Evolutionary conservation across 345 rosid species (phyloP), one percentile per base, ranked within the genome.

Genomic region (Moricandia arvensis): DNA sequence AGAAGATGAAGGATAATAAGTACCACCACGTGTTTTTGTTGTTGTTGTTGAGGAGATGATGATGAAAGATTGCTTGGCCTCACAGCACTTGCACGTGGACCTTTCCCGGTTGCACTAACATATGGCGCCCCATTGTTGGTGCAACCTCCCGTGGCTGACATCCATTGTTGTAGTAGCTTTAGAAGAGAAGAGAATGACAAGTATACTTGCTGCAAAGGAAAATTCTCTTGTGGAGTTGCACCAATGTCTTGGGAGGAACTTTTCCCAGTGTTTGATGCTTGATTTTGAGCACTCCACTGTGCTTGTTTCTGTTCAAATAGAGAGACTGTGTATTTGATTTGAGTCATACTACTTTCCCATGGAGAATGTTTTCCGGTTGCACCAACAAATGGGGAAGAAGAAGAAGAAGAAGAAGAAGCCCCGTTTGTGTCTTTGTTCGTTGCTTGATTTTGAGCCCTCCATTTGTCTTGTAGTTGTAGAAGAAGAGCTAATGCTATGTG

Each of bases 371-470:
- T 4, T 10, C 10, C 12, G 41, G 45, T 10, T 38, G 12, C 45
- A 38, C 12, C 11, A 53, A 8, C 27, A 8, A 3, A 53, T 53
- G 58, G 24, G 12, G 27, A 53, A 17, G 16, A 38, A 38, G 4
- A 38, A 66, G 27, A 53, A 17, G 16, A 38, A 38, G 4, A 38
- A 66, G 66, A 41, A 6, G 30, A 26, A 43, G 31, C 16, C 43
- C 45, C 81, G 66, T 49, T 68, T 5, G 62, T 17, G 63, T 37
- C 75, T 21, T 76, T 71, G 47, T 69, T 72, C 41, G 59, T 69
- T 64, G 69, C 47, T 51, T 51, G 8, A 47, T 15, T 33, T 35
- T 34, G 12, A 16, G 41, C 3, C 17, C 11, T 67, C 6, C 24
- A 13, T 24, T 64, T 1, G 1, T 21, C 1, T 21, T 21, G 24